Base-by-base conservation (phyloP, 306 rosid genomes). In the Herpetospermum pedunculosum region DNA sequence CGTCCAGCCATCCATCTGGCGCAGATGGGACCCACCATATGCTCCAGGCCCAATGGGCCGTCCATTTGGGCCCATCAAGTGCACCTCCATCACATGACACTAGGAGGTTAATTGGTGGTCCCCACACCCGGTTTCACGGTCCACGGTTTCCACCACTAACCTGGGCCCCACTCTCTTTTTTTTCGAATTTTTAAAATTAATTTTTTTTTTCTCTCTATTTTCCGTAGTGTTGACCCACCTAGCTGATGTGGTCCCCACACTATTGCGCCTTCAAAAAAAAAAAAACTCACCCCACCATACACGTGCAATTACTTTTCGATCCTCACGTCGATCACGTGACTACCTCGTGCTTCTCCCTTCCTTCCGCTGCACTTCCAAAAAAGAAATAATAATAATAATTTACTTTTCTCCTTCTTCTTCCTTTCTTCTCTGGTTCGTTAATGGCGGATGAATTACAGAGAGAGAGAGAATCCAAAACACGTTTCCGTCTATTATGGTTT, bases 311-410 rank as follows among this genome's bases (percentile, higher is more conserved):
- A 15, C 73, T 70, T 75, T 71, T n/a, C 46, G 46, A 62, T 16
- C 74, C 74, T 72, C 30, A 53, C 70, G 72, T 44, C 54, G 63
- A 64, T 72, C 96, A 84, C 88, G 90, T 84, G 92, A 74, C 65
- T 88, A 80, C 26, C 69, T 60, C 91, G 90, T 89, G 97, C 72
- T 49, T 52, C 54, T n/a, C 64, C 78, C 18, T 47, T 28, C 78
- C 6, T 7, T 43, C 19, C 34, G 52, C 50, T 40, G 7, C 52
- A 14, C 37, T 43, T 25, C 19, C 32, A 18, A 19, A 0, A 47
- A 2, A 16, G 0, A 2, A 8, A n/a, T 14, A 13, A 13, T 1
- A n/a, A n/a, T n/a, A n/a, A n/a, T n/a, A n/a, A n/a, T n/a, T n/a
- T n/a, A n/a, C 8, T 16, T 30, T 54, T 49, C 16, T 19, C 59